phyloP scores from a whole-genome alignment of 139 green algal genomes.

The Pleodorina starrii region DNA sequence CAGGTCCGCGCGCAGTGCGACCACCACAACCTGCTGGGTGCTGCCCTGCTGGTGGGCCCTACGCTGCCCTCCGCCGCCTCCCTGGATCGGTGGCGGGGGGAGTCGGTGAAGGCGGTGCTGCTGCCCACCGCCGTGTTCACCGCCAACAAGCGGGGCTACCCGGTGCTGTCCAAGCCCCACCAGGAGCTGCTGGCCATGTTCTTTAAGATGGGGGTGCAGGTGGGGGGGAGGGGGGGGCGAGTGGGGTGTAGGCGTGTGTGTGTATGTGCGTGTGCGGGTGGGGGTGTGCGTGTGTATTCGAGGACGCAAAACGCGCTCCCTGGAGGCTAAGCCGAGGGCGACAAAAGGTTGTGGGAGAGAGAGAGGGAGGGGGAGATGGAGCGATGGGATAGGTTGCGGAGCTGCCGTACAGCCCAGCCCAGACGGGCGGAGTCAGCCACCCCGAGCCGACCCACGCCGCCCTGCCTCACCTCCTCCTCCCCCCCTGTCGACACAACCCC shows the following conservation, averaged over 20 bases:
- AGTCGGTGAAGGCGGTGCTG: constrained; percentile 91
- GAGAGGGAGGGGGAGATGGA: no score
- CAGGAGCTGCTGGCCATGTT: constrained; percentile 83
- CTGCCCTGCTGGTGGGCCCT: constrained; percentile 72
- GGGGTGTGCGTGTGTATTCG: no score
- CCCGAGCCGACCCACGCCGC: no score
- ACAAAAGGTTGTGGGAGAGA: no score
- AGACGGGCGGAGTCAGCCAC: no score
- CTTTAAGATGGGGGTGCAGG: constrained; percentile 83
- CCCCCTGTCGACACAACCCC: no score
- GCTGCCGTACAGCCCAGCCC: no score
- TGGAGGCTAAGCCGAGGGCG: no score
- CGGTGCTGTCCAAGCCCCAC: constrained; percentile 85
- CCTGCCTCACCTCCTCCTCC: no score
- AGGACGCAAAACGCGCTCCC: no score
- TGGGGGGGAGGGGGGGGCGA: neutral
- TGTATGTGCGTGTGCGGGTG: no score
- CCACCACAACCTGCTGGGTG: constrained; percentile 80
- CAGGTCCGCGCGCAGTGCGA: constrained; percentile 80
- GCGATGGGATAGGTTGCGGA: no score
- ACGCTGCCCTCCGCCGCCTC: constrained; percentile 1
- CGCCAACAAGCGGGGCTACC: constrained; percentile 91
- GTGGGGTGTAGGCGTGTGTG: neutral
- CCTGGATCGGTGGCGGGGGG: constrained; percentile 82
- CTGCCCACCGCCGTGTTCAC: constrained; percentile 85